These are phyloP conservation scores for Penicillium malachiteum DNA, from an alignment of 495 filamentous ascomycete genomes.

Conservation along the genomic window DNA sequence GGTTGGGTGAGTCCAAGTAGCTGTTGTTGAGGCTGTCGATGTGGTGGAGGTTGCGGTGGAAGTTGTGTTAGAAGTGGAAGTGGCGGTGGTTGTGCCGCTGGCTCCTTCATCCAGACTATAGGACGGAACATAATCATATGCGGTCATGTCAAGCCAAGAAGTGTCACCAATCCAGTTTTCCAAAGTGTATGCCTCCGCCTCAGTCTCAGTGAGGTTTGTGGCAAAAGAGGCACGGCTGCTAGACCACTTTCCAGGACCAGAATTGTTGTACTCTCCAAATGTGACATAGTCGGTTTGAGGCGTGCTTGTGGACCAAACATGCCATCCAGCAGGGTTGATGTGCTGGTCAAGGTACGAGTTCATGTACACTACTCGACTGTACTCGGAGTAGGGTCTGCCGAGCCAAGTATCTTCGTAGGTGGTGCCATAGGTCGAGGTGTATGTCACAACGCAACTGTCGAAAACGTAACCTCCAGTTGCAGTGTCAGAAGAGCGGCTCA, in stretches of 20 bases:
- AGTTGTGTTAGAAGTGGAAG: background rate
- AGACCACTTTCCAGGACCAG: conserved; percentile 15
- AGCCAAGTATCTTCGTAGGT: conserved; percentile 45
- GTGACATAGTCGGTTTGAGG: conserved; percentile 21
- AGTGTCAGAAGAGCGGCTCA: conserved; percentile 54
- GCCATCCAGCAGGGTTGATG: conserved; percentile 59
- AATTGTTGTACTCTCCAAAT: conserved; percentile 20
- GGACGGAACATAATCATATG: conserved; percentile 6
- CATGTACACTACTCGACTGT: conserved; percentile 60
- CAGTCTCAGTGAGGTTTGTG: conserved; percentile 11
- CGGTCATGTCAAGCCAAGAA: conserved; percentile 14
- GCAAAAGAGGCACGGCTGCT: conserved; percentile 15
- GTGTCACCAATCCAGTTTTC: conserved; percentile 13
- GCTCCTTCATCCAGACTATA: conserved; percentile 7
- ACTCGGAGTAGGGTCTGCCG: conserved; percentile 59
- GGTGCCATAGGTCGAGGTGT: conserved; percentile 45
- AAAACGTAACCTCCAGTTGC: conserved; percentile 53
- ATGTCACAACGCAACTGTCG: conserved; percentile 34
- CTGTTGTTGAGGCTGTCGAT: background rate
- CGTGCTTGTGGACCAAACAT: conserved; percentile 14
- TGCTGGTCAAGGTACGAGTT: conserved; percentile 48
- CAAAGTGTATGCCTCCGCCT: conserved; percentile 12
- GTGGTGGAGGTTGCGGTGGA: background rate
- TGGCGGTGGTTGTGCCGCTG: background rate
- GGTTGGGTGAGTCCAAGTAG: conserved; percentile 7